Conservation (phyloP, 331 rosid species). For the Spiraea crenata region DNA sequence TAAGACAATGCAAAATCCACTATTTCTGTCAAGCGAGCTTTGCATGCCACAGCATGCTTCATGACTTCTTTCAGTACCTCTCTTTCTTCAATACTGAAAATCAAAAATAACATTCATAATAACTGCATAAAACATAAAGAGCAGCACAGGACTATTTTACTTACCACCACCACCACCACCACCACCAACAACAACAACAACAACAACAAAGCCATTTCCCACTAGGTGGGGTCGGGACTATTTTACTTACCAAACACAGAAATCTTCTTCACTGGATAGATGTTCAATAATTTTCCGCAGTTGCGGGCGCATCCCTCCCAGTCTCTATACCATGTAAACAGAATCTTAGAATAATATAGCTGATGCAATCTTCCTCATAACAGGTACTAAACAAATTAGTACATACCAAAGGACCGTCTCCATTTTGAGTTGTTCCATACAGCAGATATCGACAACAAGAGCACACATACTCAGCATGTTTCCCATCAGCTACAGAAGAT, state of each 20-base stretch:
- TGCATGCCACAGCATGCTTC: slow-evolving; percentile 62
- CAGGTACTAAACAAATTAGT: slow-evolving; percentile 16
- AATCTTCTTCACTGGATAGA: slow-evolving; percentile 44
- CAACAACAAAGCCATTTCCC: too few relatives aligned
- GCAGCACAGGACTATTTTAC: neutral
- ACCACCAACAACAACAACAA: too few relatives aligned
- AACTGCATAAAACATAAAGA: slow-evolving; percentile 15
- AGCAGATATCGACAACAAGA: slow-evolving; percentile 51
- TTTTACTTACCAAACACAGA: slow-evolving; percentile 60
- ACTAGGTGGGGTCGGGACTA: too few relatives aligned
- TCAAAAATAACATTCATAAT: slow-evolving; percentile 5
- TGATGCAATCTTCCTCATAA: slow-evolving; percentile 12
- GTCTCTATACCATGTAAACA: slow-evolving; percentile 52
- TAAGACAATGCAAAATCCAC: slow-evolving; percentile 43
- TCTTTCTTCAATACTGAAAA: slow-evolving; percentile 70
- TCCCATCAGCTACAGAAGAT: slow-evolving; percentile 25
- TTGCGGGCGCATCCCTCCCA: slow-evolving; percentile 46
- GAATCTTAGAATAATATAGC: slow-evolving; percentile 6
- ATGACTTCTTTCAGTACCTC: slow-evolving; percentile 53
- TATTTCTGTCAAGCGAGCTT: slow-evolving; percentile 52
- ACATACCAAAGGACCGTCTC: slow-evolving; percentile 58
- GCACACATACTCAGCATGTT: slow-evolving; percentile 45
- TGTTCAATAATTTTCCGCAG: slow-evolving; percentile 53
- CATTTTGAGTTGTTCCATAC: slow-evolving; percentile 41
- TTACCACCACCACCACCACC: too few relatives aligned